A percentile compares a stretch with the other conserved stretches of the same genome.
phyloP scores from a whole-genome alignment of 2,329 filamentous ascomycete genomes.

The Scleromitrula shiraiana region DNA sequence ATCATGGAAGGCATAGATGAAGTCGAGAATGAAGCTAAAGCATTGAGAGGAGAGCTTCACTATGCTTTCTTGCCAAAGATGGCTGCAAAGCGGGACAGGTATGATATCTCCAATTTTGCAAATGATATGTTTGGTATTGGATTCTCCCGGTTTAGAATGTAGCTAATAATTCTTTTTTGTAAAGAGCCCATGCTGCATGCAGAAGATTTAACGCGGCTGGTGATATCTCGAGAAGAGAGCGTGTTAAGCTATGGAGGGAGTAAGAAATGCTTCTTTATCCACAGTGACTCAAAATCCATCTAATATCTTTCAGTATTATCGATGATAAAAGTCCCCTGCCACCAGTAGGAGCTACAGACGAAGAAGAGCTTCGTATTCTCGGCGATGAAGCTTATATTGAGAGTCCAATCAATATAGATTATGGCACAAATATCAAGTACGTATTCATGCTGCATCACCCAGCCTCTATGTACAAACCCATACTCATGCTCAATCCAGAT shows the following conservation, averaged over 20 bases:
- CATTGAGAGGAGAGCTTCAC: constrained; percentile 64
- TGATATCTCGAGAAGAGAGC: constrained; percentile 50
- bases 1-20: constrained; percentile 30
- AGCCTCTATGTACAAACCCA: not conserved
- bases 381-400: constrained; percentile 61
- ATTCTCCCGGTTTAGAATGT: not conserved
- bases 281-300: constrained; percentile 1
- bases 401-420: constrained; percentile 63
- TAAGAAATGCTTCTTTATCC: constrained; percentile 35
- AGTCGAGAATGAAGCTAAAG: constrained; percentile 44
- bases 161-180: not conserved
- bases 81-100: constrained; percentile 49
- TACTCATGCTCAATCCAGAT: constrained; percentile 27
- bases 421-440: constrained; percentile 64
- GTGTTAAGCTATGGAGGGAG: constrained; percentile 64
- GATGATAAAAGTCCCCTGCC: constrained; percentile 57
- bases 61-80: constrained; percentile 65
- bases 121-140: too few species aligned
- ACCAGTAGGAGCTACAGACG: constrained; percentile 44
- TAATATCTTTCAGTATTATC: constrained; percentile 34
- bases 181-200: constrained; percentile 45
- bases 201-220: constrained; percentile 55
- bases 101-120: not conserved
- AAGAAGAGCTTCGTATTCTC: constrained; percentile 59
- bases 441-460: constrained; percentile 10